phyloP scores from a whole-genome alignment of 169 alveolate genomes.

The Eimeria necatrix region DNA sequence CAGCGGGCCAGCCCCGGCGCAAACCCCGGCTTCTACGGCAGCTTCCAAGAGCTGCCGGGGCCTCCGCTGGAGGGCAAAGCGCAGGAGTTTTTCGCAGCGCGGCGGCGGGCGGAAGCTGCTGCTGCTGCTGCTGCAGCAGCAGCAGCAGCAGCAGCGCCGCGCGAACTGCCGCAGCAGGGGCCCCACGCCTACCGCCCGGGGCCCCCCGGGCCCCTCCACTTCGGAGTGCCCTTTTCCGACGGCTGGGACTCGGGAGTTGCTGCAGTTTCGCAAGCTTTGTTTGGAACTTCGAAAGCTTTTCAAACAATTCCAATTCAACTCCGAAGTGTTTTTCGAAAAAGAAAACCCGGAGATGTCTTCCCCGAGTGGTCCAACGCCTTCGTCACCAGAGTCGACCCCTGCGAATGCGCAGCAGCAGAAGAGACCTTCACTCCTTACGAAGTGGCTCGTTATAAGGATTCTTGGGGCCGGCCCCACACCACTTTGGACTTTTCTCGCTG shows the following conservation, averaged over 20 bases:
- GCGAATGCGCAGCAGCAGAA: conserved; percentile 81
- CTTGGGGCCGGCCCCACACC: conserved; percentile 61
- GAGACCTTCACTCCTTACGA: conserved; percentile 85
- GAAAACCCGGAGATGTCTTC: conserved; percentile 88
- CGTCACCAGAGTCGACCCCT: conserved; percentile 84
- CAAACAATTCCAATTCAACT: conserved; percentile 83
- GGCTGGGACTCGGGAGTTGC: conserved; percentile 86
- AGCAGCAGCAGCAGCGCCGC: too few relatives aligned
- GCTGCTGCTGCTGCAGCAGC: too few relatives aligned
- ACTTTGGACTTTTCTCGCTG: conserved; percentile 29
- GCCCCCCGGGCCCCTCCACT: conserved; percentile 79
- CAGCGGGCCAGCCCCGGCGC: conserved; percentile 11
- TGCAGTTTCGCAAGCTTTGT: conserved; percentile 86
- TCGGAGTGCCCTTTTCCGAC: conserved; percentile 75
- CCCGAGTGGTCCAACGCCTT: conserved; percentile 93
- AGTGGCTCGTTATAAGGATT: conserved; percentile 83
- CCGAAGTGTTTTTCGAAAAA: conserved; percentile 85
- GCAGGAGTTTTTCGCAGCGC: not conserved
- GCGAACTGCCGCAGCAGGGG: conserved; percentile 52
- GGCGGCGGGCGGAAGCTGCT: too few relatives aligned
- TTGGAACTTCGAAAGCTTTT: conserved; percentile 83
- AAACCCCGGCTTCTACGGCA: not conserved
- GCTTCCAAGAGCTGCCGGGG: not conserved
- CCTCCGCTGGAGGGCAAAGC: not conserved
- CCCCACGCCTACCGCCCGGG: conserved; percentile 72